phyloP scores from a whole-genome alignment of 2,329 filamentous ascomycete genomes.

The Epichloe hybrida region DNA sequence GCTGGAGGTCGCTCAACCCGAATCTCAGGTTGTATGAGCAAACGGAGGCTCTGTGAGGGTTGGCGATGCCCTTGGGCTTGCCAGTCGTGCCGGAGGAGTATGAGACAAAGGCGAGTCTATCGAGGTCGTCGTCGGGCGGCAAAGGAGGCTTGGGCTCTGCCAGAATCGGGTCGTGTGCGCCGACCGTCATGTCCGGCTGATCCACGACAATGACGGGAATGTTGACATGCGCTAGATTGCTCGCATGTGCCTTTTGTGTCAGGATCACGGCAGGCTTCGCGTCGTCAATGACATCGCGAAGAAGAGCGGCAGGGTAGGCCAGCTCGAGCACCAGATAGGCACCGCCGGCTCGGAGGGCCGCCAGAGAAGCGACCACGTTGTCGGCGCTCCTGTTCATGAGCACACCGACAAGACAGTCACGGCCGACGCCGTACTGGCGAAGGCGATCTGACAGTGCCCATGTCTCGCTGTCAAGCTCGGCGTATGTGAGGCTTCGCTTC shows the following conservation, averaged over 20 bases:
- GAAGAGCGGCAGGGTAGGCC: conserved; percentile 59
- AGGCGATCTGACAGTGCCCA: conserved; percentile 50
- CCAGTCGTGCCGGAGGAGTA: conserved; percentile 70
- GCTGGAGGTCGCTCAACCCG: conserved; percentile 50
- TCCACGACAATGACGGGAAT: conserved; percentile 55
- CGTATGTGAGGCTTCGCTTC: conserved; percentile 52
- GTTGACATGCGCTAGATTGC: conserved; percentile 45
- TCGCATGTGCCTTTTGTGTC: conserved; percentile 50
- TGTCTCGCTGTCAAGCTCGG: conserved; percentile 55
- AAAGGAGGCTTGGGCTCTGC: conserved; percentile 32
- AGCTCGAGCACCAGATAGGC: conserved; percentile 71
- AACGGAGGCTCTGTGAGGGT: conserved; percentile 61
- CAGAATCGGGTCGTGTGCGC: conserved; percentile 10
- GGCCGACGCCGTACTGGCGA: conserved; percentile 52
- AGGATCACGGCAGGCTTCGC: conserved; percentile 58
- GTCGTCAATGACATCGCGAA: conserved; percentile 63
- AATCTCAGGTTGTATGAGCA: conserved; percentile 64
- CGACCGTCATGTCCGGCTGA: conserved; percentile 19
- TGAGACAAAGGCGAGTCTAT: conserved; percentile 65
- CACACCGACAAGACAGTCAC: conserved; percentile 63
- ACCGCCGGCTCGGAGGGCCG: conserved; percentile 64
- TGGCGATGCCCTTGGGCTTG: conserved; percentile 70
- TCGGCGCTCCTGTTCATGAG: conserved; percentile 62
- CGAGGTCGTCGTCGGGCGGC: conserved; percentile 53
- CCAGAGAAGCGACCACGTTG: conserved; percentile 67